Percentiles rank a stretch among this genome's conserved stretches.
Evolutionary conservation across 805 yeast species (phyloP).

Genomic region (Myxozyma kluyveri): DNA sequence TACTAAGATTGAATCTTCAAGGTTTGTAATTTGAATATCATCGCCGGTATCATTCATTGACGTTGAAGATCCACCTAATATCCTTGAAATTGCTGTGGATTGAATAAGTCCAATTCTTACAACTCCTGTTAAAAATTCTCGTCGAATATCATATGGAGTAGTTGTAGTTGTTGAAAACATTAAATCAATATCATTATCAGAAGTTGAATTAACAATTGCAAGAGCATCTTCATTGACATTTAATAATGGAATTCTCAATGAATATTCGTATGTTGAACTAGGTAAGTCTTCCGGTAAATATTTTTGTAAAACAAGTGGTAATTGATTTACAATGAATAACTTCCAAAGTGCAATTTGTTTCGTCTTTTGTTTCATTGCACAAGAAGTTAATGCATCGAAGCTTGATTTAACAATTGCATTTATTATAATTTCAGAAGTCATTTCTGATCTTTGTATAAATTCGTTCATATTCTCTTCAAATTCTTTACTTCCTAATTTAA

Average conservation of each 20-base stretch:
- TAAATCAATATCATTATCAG: constrained; percentile 41
- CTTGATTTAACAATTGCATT: constrained; percentile 11
- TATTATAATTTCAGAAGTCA: constrained; percentile 16
- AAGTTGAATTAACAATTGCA: constrained; percentile 11
- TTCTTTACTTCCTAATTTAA: constrained; percentile 11
- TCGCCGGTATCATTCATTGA: background rate
- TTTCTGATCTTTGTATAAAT: background rate
- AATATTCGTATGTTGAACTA: constrained; percentile 18
- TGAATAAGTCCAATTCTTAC: constrained; percentile 45
- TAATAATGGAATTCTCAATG: constrained; percentile 21
- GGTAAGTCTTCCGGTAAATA: constrained; percentile 8
- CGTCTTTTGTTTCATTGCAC: constrained; percentile 17
- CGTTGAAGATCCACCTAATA: constrained; percentile 32
- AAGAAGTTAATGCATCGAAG: constrained; percentile 10
- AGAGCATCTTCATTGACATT: constrained; percentile 18
- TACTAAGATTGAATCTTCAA: constrained; percentile 1
- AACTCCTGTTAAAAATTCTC: constrained; percentile 50
- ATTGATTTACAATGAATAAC: constrained; percentile 17
- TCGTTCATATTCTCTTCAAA: background rate
- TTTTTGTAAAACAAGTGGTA: constrained; percentile 11
- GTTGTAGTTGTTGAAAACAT: constrained; percentile 53
- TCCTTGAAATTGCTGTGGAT: constrained; percentile 36
- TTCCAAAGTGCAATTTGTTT: constrained; percentile 19
- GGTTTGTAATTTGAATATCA: background rate
- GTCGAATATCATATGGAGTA: constrained; percentile 48